Evolutionary conservation across 441 rosid genomes (phyloP).

Genomic region (Arabidopsis hybrid): DNA sequence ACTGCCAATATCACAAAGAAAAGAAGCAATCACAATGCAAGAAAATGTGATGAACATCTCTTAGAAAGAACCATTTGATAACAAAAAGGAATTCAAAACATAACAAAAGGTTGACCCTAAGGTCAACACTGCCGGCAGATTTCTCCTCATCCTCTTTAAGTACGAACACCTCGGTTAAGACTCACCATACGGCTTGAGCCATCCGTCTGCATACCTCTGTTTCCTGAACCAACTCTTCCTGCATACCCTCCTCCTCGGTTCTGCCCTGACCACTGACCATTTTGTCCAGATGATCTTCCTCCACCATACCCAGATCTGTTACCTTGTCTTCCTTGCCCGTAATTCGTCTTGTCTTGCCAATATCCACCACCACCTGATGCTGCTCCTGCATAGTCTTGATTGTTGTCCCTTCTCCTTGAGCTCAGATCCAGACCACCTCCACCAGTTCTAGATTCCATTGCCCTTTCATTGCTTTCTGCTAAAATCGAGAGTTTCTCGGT

Average conservation of each 20-base stretch:
- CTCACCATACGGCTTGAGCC: constrained; percentile 46
- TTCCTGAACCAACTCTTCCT: constrained; percentile 37
- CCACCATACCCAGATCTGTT: constrained; percentile 57
- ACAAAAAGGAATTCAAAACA: background rate
- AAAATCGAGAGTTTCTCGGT: constrained; percentile 70
- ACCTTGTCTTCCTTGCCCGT: constrained; percentile 70
- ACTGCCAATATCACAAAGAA: background rate
- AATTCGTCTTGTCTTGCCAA: constrained; percentile 72
- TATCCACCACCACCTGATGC: constrained; percentile 59
- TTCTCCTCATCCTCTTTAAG: constrained; percentile 13
- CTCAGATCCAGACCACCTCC: constrained; percentile 75
- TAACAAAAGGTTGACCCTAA: constrained; percentile 24
- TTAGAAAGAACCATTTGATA: background rate
- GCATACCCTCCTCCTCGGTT: constrained; percentile 42
- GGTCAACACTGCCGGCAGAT: constrained; percentile 20
- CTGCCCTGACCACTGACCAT: constrained; percentile 40
- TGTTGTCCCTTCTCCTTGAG: constrained; percentile 66
- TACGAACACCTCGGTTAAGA: constrained; percentile 39
- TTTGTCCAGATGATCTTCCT: constrained; percentile 41
- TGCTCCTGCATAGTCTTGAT: constrained; percentile 64
- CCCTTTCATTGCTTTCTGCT: constrained; percentile 83
- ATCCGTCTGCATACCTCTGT: constrained; percentile 44
- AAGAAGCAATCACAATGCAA: background rate
- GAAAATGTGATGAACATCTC: constrained; percentile 1
- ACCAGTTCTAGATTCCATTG: constrained; percentile 67